These are phyloP conservation scores for Ophiostoma novo-ulmi DNA, from an alignment of 2,329 filamentous ascomycete genomes.

Conservation along the genomic window DNA sequence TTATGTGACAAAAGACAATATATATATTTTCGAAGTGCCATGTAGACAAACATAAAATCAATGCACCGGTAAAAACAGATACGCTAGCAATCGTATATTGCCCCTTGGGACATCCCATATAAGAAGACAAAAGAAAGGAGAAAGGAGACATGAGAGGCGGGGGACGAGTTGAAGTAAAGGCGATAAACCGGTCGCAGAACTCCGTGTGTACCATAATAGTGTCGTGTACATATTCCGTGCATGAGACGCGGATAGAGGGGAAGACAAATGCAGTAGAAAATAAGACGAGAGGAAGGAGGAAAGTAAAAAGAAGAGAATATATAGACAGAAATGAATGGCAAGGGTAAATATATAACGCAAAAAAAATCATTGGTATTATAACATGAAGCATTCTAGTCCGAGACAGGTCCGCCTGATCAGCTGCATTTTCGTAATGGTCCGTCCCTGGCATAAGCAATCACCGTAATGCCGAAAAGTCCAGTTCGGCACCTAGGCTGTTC, in stretches of 20 bases:
- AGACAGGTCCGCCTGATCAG: neutral
- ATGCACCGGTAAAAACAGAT: neutral
- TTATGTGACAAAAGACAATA: neutral
- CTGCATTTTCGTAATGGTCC: neutral
- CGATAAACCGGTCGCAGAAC: neutral
- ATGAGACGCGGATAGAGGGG: neutral
- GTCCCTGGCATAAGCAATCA: constrained; percentile 23
- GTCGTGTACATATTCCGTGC: neutral
- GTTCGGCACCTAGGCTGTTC: constrained; percentile 36
- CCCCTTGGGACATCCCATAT: neutral
- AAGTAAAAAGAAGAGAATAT: neutral
- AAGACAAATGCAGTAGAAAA: neutral
- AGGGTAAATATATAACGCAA: neutral
- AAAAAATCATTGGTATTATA: neutral
- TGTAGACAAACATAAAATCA: neutral
- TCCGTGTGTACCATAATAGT: neutral
- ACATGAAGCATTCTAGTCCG: neutral
- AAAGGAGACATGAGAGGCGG: neutral
- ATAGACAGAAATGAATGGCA: neutral
- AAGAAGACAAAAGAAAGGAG: neutral
- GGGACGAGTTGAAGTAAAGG: neutral
- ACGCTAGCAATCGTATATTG: neutral
- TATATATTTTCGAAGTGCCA: neutral
- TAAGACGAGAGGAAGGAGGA: neutral
- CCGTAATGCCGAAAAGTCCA: constrained; percentile 40